phyloP scores from a whole-genome alignment of 495 filamentous ascomycete species.

The Podospora didyma region DNA sequence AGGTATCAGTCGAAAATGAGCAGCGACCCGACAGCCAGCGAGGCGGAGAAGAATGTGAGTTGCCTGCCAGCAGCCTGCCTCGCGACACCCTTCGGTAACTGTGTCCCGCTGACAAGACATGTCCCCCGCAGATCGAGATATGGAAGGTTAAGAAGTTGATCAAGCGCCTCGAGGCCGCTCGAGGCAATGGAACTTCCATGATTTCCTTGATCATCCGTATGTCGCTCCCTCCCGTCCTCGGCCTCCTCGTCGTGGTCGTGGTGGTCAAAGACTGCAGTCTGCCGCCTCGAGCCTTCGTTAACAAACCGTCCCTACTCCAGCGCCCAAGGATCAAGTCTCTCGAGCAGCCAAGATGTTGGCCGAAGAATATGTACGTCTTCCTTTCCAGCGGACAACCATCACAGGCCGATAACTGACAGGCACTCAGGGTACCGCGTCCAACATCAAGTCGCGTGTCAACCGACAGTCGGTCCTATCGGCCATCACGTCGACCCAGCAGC shows the following conservation, averaged over 20 bases:
- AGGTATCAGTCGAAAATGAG: slow-evolving; percentile 67
- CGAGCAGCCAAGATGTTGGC: slow-evolving; percentile 98
- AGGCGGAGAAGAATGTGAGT: slow-evolving; percentile 94
- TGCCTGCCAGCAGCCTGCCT: background rate
- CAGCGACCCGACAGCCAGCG: slow-evolving; percentile 78
- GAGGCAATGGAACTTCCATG: slow-evolving; percentile 97
- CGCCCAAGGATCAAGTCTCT: slow-evolving; percentile 96
- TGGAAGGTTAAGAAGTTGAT: slow-evolving; percentile 94
- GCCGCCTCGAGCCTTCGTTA: slow-evolving; percentile 4
- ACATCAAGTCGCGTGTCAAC: slow-evolving; percentile 99
- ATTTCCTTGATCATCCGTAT: slow-evolving; percentile 97
- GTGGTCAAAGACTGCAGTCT: too few relatives aligned
- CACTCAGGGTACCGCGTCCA: slow-evolving; percentile 85
- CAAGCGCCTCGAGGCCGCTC: slow-evolving; percentile 86
- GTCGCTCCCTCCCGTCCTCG: slow-evolving; percentile 30
- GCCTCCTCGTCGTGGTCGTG: slow-evolving; percentile 15
- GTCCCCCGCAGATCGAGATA: slow-evolving; percentile 57
- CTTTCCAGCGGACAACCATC: background rate
- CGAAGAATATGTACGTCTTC: slow-evolving; percentile 88
- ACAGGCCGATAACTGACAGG: slow-evolving; percentile 18
- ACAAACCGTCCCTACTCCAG: slow-evolving; percentile 41
- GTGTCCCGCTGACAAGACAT: slow-evolving; percentile 16
- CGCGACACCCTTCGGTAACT: slow-evolving; percentile 5
- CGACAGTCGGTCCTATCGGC: slow-evolving; percentile 94
- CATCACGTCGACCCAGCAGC: slow-evolving; percentile 98